phyloP scores from a whole-genome alignment of 179 eudicot species.

The Nepenthes alata region DNA sequence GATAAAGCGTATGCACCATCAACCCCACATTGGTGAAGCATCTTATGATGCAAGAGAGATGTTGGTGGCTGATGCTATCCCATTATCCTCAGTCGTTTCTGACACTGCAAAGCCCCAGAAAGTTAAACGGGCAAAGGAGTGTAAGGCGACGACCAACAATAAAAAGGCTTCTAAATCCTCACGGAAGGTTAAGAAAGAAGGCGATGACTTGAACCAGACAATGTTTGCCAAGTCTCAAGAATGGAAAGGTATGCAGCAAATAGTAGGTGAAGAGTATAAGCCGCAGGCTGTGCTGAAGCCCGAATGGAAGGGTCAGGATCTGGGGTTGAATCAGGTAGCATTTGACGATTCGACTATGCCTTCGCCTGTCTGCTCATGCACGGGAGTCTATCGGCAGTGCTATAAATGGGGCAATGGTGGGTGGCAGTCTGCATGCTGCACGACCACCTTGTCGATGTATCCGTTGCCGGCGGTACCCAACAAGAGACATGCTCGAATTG shows the following conservation, averaged over 20 bases:
- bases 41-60: constrained; percentile 35
- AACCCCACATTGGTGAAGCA: constrained; percentile 14
- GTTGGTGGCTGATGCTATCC: constrained; percentile 28
- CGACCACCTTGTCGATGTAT: constrained; percentile 79
- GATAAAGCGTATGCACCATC: constrained; percentile 45
- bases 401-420: constrained; percentile 98
- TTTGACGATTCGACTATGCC: constrained; percentile 82
- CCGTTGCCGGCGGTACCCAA: constrained; percentile 80
- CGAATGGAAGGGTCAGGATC: constrained; percentile 41
- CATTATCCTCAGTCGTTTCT: constrained; percentile 19
- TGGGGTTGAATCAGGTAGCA: constrained; percentile 69
- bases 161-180: constrained; percentile 34
- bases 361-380: constrained; percentile 83
- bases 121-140: constrained; percentile 41
- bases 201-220: constrained; percentile 29
- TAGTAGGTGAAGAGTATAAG: constrained; percentile 25
- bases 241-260: constrained; percentile 35
- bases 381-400: constrained; percentile 63
- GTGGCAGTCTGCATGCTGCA: constrained; percentile 95
- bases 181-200: constrained; percentile 41
- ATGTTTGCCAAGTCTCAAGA: constrained; percentile 21
- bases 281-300: constrained; percentile 19
- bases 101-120: constrained; percentile 39
- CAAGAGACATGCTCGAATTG: constrained; percentile 80
- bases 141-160: constrained; percentile 27